Conservation (phyloP, 2,329 filamentous ascomycete genomes). For the Monilinia polystroma region DNA sequence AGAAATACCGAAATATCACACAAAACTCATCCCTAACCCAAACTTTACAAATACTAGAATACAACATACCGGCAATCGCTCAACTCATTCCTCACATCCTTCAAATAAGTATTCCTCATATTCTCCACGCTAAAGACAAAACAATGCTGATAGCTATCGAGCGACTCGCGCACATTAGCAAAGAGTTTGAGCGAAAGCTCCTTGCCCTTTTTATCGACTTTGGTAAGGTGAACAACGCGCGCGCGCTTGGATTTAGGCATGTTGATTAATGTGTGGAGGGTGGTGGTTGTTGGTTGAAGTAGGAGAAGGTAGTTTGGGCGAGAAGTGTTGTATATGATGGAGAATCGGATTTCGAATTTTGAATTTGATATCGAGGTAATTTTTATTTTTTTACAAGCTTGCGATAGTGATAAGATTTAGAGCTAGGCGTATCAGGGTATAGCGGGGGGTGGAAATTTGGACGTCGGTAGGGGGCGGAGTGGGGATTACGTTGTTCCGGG, state of each 20-base stretch:
- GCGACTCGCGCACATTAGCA: conserved; percentile 79
- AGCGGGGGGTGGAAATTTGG: background rate
- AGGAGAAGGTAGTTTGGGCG: background rate
- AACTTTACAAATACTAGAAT: background rate
- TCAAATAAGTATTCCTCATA: conserved; percentile 96
- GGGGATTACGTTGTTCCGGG: conserved; percentile 18
- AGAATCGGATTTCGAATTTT: background rate
- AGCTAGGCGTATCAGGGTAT: conserved; percentile 25
- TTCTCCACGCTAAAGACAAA: conserved; percentile 94
- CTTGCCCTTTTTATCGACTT: conserved; percentile 91
- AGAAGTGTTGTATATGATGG: background rate
- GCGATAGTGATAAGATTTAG: conserved; percentile 26
- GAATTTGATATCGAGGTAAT: conserved; percentile 22
- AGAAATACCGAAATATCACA: background rate
- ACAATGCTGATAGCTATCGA: conserved; percentile 84
- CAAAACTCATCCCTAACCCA: background rate
- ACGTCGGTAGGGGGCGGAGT: conserved; percentile 6
- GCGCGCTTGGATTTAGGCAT: conserved; percentile 98
- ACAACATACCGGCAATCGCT: conserved; percentile 72
- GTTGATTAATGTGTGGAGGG: conserved; percentile 15
- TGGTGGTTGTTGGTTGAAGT: background rate
- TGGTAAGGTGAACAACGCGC: conserved; percentile 84
- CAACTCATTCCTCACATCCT: conserved; percentile 83
- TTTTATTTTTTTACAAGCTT: conserved; percentile 27
- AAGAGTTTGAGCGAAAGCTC: conserved; percentile 84